Base-by-base conservation (phyloP, 352 stramenopile species). In the Pythium phragmiticola region DNA sequence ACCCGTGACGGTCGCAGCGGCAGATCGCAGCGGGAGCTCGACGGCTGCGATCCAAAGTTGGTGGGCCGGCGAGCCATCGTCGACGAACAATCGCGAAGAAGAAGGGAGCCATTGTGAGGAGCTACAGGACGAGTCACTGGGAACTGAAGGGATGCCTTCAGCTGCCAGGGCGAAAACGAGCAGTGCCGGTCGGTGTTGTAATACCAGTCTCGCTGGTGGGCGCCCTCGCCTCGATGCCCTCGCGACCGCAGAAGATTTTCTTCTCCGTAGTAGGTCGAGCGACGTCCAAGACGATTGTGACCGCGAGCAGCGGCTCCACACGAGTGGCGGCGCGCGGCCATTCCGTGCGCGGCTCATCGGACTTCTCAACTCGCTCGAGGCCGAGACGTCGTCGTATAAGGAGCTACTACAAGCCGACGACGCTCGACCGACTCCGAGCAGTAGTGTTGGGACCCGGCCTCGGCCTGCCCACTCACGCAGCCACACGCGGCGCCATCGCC, bases 281-380 rank as follows among this genome's bases (percentile, higher is more conserved):
- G n/a, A 23, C 13, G 36, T 0, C 4, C 13, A 30, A 4, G 28
- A 55, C 12, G 41, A n/a, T 19, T 33, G 6, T 16, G 30, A 46
- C 30, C 52, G 52, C 52, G 49, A 39, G 33, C 33, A 57, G n/a
- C 51, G 53, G 19, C 52, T 66, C n/a, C 49, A 61, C 49, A 68
- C 65, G 11, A 68, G 59, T 16, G 53, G 56, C 9, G 61, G 61
- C 19, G 23, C 39, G 23, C 66, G 74, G 16, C 80, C 80, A 23
- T 76, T 92, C 30, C 81, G 82, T 23, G 66, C 81, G 21, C 76
- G 83, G 13, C 62, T 90, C 7, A 78, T 92, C 7, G 76, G 79
- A 2, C 65, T 92, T 9, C 67, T 90, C 28, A 83, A 73, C 17
- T 88, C 83, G 17, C 75, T 92, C 17, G 79, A 92, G 60, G 81